Evolutionary conservation across 306 rosid genomes (phyloP).

Genomic region (Chamaecrista fasciculata): DNA sequence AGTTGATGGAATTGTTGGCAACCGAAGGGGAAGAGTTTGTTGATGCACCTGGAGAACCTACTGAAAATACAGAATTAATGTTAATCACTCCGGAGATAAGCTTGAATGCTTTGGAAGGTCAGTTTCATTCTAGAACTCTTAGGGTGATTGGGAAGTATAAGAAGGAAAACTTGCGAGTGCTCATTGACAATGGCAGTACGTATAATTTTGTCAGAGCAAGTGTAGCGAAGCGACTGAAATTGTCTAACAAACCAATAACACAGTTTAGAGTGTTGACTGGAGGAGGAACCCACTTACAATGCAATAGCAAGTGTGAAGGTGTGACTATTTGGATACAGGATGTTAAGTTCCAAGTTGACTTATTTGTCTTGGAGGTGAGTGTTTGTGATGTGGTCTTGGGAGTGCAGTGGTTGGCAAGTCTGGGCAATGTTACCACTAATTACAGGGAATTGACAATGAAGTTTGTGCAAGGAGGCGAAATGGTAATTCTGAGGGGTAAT

Average conservation of each 20-base stretch:
- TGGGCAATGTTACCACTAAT: not conserved
- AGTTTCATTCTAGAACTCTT: not conserved
- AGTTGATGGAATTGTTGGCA: too few relatives aligned
- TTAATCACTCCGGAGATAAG: not conserved
- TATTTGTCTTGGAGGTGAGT: not conserved
- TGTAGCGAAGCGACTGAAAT: not conserved
- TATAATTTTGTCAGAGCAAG: not conserved
- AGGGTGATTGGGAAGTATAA: not conserved
- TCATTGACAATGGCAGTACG: not conserved
- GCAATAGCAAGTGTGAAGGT: not conserved
- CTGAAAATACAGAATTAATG: too few relatives aligned
- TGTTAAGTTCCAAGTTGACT: not conserved
- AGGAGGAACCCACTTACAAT: not conserved
- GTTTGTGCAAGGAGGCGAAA: not conserved
- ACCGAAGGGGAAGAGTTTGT: too few relatives aligned
- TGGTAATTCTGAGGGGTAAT: not conserved
- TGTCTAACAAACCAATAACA: accelerated
- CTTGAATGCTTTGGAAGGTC: not conserved
- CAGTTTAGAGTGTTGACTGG: not conserved
- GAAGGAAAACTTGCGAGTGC: accelerated
- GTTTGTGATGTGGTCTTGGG: not conserved
- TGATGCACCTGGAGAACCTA: too few relatives aligned
- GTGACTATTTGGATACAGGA: not conserved
- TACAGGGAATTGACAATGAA: not conserved
- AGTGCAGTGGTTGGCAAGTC: not conserved